Base-by-base conservation (phyloP, 2,329 filamentous ascomycete species). In the Harringtonia lauricola region DNA sequence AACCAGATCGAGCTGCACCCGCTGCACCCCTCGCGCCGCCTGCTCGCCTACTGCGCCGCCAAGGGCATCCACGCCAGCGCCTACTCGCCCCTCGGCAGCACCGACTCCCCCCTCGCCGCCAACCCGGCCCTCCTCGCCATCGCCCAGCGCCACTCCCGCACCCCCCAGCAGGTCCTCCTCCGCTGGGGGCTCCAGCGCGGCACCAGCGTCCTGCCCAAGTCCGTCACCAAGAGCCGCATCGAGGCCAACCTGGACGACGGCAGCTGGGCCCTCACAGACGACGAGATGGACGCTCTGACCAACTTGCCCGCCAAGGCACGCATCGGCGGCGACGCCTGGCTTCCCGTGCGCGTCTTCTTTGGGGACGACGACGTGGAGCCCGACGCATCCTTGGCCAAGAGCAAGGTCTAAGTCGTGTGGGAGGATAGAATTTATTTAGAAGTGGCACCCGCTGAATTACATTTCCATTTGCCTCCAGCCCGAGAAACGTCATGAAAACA, bases 201-300 rank as follows among this genome's bases (percentile, higher is more conserved):
- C 47, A 86, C 81, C 70, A 83, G 78, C 51, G 86, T 94, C 42
- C 87, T 94, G 55, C 86, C 86, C 55, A 94, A 94, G 74, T 83
- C 76, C 42, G 83, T 89, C 46, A 88, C 76, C 52, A 74, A 79
- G 52, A 70, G 69, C 42, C 76, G 86, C 35, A 88, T 94, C 56
- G 70, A 83, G 63, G 75, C 68, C 49, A 94, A 94, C 71, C 86
- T 79, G 54, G 75, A 83, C 34, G 58, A 86, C 42, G 76, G 88
- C 60, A 84, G 81, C 42, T 90, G 80, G 78, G 68, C 76, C 47
- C 65, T 94, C 62, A 81, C 74, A 4, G 72, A 74, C 4, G 84
- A 86, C 38, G 86, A 94, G 67, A 61, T 90, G 41, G 70, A 73
- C n/a, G n/a, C n/a, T n/a, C n/a, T n/a, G n/a, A n/a, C n/a, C n/a